These are phyloP conservation scores for Forsythia viridissima DNA, from an alignment of 257 asterid species.

Conservation along the genomic window DNA sequence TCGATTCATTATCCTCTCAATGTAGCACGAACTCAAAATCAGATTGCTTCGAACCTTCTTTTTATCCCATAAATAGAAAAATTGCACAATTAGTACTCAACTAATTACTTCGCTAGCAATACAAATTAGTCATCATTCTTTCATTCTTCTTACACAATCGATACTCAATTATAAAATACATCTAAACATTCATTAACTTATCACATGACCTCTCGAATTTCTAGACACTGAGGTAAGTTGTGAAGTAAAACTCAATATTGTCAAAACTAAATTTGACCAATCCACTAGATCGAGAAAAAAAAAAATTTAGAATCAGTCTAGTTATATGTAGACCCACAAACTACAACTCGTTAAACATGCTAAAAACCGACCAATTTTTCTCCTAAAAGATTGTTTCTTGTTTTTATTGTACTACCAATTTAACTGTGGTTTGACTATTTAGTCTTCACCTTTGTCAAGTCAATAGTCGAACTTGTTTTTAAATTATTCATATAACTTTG, in stretches of 20 bases:
- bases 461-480: background rate
- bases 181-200: background rate
- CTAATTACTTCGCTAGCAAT: background rate
- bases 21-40: background rate
- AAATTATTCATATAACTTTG: too few species aligned
- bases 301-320: too few species aligned
- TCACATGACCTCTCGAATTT: background rate
- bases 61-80: background rate
- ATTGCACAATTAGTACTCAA: background rate
- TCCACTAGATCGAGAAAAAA: too few species aligned
- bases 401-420: background rate
- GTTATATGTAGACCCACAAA: background rate
- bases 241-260: background rate
- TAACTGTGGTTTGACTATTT: too few species aligned
- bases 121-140: background rate
- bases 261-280: background rate
- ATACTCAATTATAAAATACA: background rate
- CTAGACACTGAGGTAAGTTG: background rate
- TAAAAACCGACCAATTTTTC: too few species aligned
- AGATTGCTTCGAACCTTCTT: background rate
- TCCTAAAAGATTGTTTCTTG: too few species aligned
- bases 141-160: background rate
- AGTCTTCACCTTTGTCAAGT: too few species aligned
- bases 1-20: slow-evolving; percentile 1
- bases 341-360: too few species aligned